These are phyloP conservation scores for Dactylellina parvicollis DNA, from an alignment of 2,329 filamentous ascomycete genomes.

Conservation along the genomic window DNA sequence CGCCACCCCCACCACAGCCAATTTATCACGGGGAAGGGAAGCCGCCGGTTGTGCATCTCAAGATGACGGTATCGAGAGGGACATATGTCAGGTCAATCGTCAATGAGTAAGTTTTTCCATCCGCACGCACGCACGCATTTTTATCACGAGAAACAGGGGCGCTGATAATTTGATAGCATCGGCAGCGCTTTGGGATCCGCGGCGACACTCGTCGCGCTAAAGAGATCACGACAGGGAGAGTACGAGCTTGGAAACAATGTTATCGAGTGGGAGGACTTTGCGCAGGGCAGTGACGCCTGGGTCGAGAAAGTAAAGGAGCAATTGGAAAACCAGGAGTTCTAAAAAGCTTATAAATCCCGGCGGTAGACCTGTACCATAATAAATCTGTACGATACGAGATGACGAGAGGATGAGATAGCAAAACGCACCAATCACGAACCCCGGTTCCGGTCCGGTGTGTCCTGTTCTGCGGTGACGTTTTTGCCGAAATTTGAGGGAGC, in stretches of 20 bases:
- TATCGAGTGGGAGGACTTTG: constrained; percentile 58
- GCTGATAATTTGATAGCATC: constrained; percentile 62
- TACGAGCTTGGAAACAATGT: constrained; percentile 73
- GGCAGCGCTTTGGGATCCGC: constrained; percentile 82
- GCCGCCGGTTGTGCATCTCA: constrained; percentile 80
- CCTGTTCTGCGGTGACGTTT: constrained; percentile 38
- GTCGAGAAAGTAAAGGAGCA: constrained; percentile 28
- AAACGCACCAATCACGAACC: constrained; percentile 10
- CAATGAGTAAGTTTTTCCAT: constrained; percentile 70
- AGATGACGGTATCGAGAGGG: constrained; percentile 91
- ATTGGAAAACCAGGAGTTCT: constrained; percentile 30
- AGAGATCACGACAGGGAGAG: constrained; percentile 81
- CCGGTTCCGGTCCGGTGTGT: constrained; percentile 20
- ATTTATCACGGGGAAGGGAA: constrained; percentile 63
- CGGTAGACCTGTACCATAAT: not conserved
- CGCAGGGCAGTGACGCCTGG: constrained; percentile 22
- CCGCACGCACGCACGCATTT: not conserved
- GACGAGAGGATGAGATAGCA: constrained; percentile 5
- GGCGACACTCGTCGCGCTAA: constrained; percentile 84
- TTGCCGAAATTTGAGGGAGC: constrained; percentile 41
- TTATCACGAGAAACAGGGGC: not conserved
- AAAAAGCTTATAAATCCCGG: not conserved
- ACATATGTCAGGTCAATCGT: constrained; percentile 96
- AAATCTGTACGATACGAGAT: constrained; percentile 16
- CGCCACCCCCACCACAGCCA: constrained; percentile 40